Evolutionary conservation across 2,329 filamentous ascomycete genomes (phyloP).

Genomic region (Penicillium brasilianum): DNA sequence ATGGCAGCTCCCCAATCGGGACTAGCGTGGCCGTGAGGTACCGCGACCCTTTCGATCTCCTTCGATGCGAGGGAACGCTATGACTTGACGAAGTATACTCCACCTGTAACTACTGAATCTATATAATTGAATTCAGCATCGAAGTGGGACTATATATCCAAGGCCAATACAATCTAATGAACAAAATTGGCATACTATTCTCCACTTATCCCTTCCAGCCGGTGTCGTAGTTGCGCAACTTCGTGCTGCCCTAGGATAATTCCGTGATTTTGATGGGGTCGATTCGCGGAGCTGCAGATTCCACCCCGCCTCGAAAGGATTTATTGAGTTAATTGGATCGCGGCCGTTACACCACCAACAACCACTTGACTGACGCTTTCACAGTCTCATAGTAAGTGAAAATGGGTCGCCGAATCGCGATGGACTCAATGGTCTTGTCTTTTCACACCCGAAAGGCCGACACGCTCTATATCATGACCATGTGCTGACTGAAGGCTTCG

Average conservation of each 20-base stretch:
- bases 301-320: constrained; percentile 19
- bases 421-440: constrained; percentile 1
- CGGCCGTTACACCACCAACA: constrained; percentile 9
- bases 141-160: no score
- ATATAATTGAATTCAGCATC: no score
- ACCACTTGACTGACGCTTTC: not conserved
- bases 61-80: constrained; percentile 14
- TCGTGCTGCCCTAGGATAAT: constrained; percentile 6
- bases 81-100: not conserved
- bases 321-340: constrained; percentile 15
- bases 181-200: not conserved
- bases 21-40: constrained; percentile 25
- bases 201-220: not conserved
- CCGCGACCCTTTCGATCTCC: constrained; percentile 19
- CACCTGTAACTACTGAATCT: no score
- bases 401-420: constrained; percentile 4
- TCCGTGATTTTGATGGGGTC: constrained; percentile 9
- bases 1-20: constrained; percentile 32
- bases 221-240: not conserved
- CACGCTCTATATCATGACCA: not conserved
- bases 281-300: constrained; percentile 19
- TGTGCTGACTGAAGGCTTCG: constrained; percentile 7
- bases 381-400: not conserved
- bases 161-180: not conserved
- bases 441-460: not conserved